Base-by-base conservation (phyloP, 345 rosid species). In the Durio zibethinus region DNA sequence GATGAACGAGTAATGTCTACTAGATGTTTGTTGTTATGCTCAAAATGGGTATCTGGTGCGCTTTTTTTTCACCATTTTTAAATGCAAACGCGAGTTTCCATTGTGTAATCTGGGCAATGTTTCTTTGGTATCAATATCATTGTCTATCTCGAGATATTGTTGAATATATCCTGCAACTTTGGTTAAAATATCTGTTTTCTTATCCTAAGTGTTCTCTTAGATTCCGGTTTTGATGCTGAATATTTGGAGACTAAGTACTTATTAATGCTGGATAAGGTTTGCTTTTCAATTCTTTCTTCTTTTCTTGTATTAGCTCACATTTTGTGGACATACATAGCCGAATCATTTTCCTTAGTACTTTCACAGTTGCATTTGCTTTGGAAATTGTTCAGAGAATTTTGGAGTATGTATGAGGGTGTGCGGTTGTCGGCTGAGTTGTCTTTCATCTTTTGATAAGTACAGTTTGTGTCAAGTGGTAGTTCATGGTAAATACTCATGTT, bases 11-110 rank as follows among this genome's bases (percentile, higher is more conserved):
- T 0, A 7, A 12, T 70, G 90, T 76, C 36, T 61, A 38, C 82
- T 76, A 88, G 21, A 16, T 84, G 93, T 83, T 89, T 89, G 97
- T 74, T 83, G 76, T 61, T 35, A 4, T 33, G 36, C 2, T 33
- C 36, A 33, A 33, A 33, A 33, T 33, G 36, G 36, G 36, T 33
- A 33, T 33, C 36, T 2, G 4, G n/a, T n/a, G n/a, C n/a, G n/a
- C n/a, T n/a, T n/a, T 47, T 65, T 40, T 42, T 63, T 4, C 47
- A 64, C 10, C 43, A 36, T 42, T 67, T 33, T 33, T 63, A 15
- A 18, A 35, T 16, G 68, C 68, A 33, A 16, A 33, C 18, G 5
- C 10, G 25, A 16, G 68, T 63, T n/a, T 54, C 10, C 60, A 7
- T 52, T 5, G 11, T 54, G 11, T n/a, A n/a, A 54, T n/a, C 56